Evolutionary conservation across 768 basidiomycete species (phyloP), one percentile per base, ranked within the genome.

Genomic region (Rhizopogon salebrosus): DNA sequence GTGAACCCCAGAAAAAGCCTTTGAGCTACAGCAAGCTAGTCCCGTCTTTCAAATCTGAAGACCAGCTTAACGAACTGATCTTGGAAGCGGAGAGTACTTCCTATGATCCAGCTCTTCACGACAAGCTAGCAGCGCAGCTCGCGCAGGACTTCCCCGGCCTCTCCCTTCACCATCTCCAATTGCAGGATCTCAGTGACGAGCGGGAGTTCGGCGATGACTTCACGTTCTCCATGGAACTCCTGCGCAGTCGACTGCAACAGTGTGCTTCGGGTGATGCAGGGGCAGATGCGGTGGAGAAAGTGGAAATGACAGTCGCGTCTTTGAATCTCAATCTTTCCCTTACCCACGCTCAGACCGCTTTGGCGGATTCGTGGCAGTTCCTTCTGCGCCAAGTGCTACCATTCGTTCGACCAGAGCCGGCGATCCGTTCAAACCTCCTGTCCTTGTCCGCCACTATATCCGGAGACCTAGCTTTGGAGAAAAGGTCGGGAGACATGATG

Each of bases 321-420:
- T 82, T 95, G 65, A 97, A 97, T 66, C 77, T 93, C 58, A 94
- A 95, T 63, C 78, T 94, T 43, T 94, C 92, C 1, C 72, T 97
- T 36, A 75, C 89, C 20, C 87, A 95, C 60, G 78, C 89, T 0
- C 89, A 95, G 65, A 80, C 80, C 2, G 72, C 82, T 2, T 74
- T 92, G 41, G 80, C 87, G 0, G 82, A 89, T 52, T 80, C 92
- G 3, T 95, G 91, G 91, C 83, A 85, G 48, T 74, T 76, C 41
- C 67, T 95, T 40, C 73, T 93, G 39, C 78, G 81, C 38, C 81
- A 83, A 60, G 72, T 81, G 3, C 70, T 80, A 9, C 80, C 84
- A 0, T 86, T 84, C 65, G 68, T 91, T 23, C 77, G 87, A 24
- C 43, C 43, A 11, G 43, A 31, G 29, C 43, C 43, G 70, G 92